Evolutionary conservation across 306 rosid species (phyloP).

Genomic region (Aeschynomene evenia): DNA sequence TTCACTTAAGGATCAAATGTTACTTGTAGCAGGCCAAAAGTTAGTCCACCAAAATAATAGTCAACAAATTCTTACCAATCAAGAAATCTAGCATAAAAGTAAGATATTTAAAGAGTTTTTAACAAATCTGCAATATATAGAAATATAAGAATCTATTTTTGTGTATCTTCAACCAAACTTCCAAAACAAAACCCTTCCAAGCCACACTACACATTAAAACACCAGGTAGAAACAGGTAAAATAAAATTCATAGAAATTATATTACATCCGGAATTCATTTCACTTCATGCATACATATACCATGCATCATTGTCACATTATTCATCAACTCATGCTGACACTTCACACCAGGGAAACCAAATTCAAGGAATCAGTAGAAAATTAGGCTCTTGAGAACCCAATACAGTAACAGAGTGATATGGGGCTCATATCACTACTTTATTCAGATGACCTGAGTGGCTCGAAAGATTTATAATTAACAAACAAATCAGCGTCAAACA

Average conservation of each 20-base stretch:
- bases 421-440: background rate
- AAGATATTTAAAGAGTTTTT: background rate
- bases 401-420: background rate
- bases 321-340: background rate
- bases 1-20: background rate
- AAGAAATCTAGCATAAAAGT: background rate
- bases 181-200: background rate
- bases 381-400: no score
- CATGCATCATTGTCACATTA: background rate
- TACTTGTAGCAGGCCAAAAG: background rate
- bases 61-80: background rate
- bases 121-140: background rate
- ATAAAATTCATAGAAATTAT: background rate
- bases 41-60: background rate
- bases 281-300: background rate
- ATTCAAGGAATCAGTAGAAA: background rate
- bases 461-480: background rate
- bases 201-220: background rate
- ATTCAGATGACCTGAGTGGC: background rate
- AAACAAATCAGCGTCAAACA: background rate
- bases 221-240: background rate
- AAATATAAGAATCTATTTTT: background rate
- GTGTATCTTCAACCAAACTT: constrained; percentile 14
- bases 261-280: constrained; percentile 10
- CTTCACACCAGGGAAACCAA: background rate